A percentile compares a stretch with the other conserved stretches of the same genome.
Conservation (phyloP, 108 stramenopile species). For the Epithemia pelagica region DNA sequence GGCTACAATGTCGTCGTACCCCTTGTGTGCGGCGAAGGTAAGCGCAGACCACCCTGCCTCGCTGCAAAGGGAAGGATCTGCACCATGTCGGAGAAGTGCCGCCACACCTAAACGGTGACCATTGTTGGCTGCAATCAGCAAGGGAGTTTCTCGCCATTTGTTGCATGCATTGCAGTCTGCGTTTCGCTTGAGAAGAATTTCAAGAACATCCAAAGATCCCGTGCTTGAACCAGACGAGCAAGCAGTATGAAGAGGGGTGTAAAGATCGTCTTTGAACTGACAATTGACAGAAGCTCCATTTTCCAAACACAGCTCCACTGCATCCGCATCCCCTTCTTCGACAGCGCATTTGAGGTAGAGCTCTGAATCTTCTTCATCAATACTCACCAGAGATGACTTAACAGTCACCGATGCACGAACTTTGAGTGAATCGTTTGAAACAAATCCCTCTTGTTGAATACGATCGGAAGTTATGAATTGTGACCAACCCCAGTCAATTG, state of each 20-base stretch:
- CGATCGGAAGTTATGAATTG: slow-evolving; percentile 85
- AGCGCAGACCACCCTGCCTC: slow-evolving; percentile 87
- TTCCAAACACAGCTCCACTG: slow-evolving; percentile 63
- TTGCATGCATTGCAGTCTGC: slow-evolving; percentile 89
- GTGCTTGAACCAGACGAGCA: slow-evolving; percentile 56
- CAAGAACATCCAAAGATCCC: slow-evolving; percentile 59
- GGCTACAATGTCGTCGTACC: slow-evolving; percentile 79
- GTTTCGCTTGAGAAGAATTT: slow-evolving; percentile 64
- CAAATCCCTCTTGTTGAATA: slow-evolving; percentile 81
- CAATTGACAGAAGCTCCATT: slow-evolving; percentile 84
- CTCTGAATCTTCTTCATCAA: slow-evolving; percentile 83
- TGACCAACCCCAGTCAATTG: slow-evolving; percentile 90
- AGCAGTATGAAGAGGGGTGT: slow-evolving; percentile 84
- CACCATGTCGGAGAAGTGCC: slow-evolving; percentile 66
- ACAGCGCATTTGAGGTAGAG: slow-evolving; percentile 87
- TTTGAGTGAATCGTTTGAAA: slow-evolving; percentile 50
- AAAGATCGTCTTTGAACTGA: slow-evolving; percentile 89
- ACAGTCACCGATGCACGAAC: slow-evolving; percentile 81
- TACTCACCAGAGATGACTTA: slow-evolving; percentile 62
- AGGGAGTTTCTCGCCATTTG: slow-evolving; percentile 85
- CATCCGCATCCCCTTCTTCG: slow-evolving; percentile 83
- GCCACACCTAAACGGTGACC: slow-evolving; percentile 82
- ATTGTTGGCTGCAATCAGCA: slow-evolving; percentile 84
- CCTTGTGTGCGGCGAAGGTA: slow-evolving; percentile 92
- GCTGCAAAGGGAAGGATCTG: slow-evolving; percentile 74